Evolutionary conservation across 805 yeast species (phyloP).

Genomic region (Candida ascalaphidarum): DNA sequence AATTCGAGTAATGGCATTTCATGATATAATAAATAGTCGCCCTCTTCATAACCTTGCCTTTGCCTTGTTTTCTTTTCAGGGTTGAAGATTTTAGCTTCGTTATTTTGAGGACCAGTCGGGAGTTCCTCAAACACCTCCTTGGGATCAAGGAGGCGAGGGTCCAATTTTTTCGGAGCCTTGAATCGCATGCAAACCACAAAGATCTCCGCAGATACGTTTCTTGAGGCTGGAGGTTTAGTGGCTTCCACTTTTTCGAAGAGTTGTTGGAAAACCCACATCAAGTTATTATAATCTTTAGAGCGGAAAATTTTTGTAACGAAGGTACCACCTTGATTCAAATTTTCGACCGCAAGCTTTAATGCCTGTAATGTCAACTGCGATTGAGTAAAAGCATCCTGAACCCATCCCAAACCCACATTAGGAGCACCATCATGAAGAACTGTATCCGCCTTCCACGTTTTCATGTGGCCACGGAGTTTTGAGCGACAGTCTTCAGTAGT

Average conservation of each 20-base stretch:
- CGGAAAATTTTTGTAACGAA: conserved; percentile 96
- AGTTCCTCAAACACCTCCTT: conserved; percentile 92
- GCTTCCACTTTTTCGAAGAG: conserved; percentile 96
- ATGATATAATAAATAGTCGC: conserved; percentile 68
- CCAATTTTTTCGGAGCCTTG: conserved; percentile 92
- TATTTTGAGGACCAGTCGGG: conserved; percentile 53
- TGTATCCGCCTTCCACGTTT: conserved; percentile 98
- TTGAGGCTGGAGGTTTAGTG: conserved; percentile 97
- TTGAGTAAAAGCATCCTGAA: conserved; percentile 98
- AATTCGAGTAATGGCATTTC: conserved; percentile 72
- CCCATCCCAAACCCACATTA: conserved; percentile 99
- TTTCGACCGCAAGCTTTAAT: conserved; percentile 87
- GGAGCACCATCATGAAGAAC: conserved; percentile 99
- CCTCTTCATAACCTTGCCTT: conserved; percentile 97
- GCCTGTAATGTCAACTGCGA: conserved; percentile 94
- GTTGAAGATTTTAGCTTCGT: conserved; percentile 87
- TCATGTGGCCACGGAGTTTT: conserved; percentile 88
- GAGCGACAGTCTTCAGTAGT: conserved; percentile 98
- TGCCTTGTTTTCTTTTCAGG: conserved; percentile 87
- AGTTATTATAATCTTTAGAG: conserved; percentile 96
- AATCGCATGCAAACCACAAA: conserved; percentile 94
- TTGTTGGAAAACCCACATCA: conserved; percentile 97
- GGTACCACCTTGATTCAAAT: conserved; percentile 84
- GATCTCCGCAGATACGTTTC: conserved; percentile 98
- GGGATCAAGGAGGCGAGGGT: conserved; percentile 87